These are phyloP conservation scores for Cytospora leucostoma DNA, from an alignment of 2,329 filamentous ascomycete species.

Conservation along the genomic window DNA sequence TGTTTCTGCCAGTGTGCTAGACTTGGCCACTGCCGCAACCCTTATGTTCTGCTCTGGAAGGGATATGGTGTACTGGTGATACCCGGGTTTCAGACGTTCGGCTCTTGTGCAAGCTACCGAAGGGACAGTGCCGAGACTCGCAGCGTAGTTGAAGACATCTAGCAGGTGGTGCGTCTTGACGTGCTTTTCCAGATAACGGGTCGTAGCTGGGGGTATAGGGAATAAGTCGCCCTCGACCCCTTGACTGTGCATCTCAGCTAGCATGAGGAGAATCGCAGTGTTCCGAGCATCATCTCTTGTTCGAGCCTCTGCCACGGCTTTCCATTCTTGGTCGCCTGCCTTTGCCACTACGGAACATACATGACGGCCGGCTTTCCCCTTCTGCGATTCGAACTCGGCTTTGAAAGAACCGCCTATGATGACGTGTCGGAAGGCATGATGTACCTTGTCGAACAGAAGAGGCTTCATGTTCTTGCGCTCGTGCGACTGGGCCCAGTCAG, in stretches of 20 bases:
- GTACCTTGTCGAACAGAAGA: neutral
- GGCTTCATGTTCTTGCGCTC: neutral
- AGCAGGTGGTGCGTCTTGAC: neutral
- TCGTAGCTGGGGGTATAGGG: neutral
- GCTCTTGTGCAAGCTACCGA: constrained; percentile 1
- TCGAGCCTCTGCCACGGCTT: neutral
- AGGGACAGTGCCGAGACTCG: constrained; percentile 9
- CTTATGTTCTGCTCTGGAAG: constrained; percentile 5
- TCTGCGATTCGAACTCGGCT: neutral
- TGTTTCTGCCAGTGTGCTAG: neutral
- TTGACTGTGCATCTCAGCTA: neutral
- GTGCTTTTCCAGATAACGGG: neutral
- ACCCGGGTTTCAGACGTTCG: neutral
- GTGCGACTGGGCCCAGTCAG: neutral
- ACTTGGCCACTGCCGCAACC: neutral
- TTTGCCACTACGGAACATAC: neutral
- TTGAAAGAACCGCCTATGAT: neutral
- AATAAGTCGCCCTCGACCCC: neutral
- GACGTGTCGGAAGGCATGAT: neutral
- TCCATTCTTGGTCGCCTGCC: neutral
- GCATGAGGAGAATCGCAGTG: neutral
- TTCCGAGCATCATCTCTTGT: neutral
- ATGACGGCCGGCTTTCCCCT: neutral
- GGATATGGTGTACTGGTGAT: neutral
- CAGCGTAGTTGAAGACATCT: constrained; percentile 22